These are phyloP conservation scores for Pseudotsuga menziesii DNA, from an alignment of 75 land plant genomes.

Conservation along the genomic window DNA sequence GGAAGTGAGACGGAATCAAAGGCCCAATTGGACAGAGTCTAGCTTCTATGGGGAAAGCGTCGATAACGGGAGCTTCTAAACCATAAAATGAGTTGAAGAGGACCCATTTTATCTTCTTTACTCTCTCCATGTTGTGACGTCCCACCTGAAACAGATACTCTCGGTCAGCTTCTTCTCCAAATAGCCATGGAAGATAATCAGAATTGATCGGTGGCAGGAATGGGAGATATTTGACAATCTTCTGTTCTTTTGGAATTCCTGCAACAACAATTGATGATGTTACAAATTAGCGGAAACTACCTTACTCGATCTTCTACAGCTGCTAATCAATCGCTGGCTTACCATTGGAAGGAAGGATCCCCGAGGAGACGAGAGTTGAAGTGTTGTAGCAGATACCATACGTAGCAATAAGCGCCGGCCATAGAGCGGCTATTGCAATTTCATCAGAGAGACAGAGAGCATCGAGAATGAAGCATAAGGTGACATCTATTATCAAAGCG, in stretches of 20 bases:
- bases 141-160: background rate
- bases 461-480: too few species aligned
- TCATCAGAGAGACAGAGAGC: too few species aligned
- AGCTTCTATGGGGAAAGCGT: background rate
- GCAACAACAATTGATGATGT: too few species aligned
- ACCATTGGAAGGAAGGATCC: background rate
- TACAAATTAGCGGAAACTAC: too few species aligned
- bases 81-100: too few species aligned
- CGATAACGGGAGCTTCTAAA: too few species aligned
- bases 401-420: too few species aligned
- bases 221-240: background rate
- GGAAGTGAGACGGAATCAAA: background rate
- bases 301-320: too few species aligned
- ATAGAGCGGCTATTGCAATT: too few species aligned
- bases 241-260: background rate
- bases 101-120: too few species aligned
- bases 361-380: background rate
- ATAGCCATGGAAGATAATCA: background rate
- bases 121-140: too few species aligned
- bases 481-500: too few species aligned
- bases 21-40: background rate
- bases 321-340: background rate
- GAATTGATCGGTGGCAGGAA: background rate
- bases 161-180: background rate
- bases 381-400: background rate